Base-by-base conservation (phyloP, 176 grass and related monocot species). In the Aegilops tauschii region DNA sequence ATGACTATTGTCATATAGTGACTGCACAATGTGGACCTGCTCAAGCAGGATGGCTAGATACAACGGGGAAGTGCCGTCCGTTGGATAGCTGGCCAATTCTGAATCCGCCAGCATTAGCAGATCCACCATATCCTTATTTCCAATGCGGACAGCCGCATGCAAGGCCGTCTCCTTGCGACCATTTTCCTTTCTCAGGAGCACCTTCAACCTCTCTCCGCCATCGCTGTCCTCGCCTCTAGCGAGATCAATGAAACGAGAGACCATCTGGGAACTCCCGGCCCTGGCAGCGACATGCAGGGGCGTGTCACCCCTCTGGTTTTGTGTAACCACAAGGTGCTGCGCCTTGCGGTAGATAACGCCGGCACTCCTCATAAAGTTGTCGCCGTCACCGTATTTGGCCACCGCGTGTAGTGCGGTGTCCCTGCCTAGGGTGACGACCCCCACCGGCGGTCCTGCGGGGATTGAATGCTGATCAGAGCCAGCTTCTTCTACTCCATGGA, bases 21-120 rank as follows among this genome's bases (percentile, higher is more conserved):
- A n/a, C 0, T 52, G 0, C 0, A 28, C 42, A 52, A 69, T 50
- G 17, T 0, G 0, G 0, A 2, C 10, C 0, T 42, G 3, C 2
- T 23, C 6, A 2, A 69, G 10, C 6, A 50, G 1, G 16, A 81
- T n/a, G 27, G 79, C 79, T 8, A n/a, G 16, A 40, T 81, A 81
- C 1, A 81, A 1, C 6, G 79, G 77, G 3, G 77, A 79, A 14
- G 21, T 17, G 1, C 56, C 54, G 1, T 61, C 20, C 6, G 2
- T 1, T 1, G 58, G 77, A 17, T 17, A 37, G 6, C 20, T 9
- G 4, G 58, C 77, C 35, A 79, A 42, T 42, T 64, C 34, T 2
- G 20, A n/a, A 79, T 79, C 77, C 1, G 0, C 32, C 21, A 0
- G 0, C 77, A 79, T 21, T 9, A 79, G 77, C 18, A 28, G 1